Conservation (phyloP, 169 alveolate species). For the Plasmodium relictum region DNA sequence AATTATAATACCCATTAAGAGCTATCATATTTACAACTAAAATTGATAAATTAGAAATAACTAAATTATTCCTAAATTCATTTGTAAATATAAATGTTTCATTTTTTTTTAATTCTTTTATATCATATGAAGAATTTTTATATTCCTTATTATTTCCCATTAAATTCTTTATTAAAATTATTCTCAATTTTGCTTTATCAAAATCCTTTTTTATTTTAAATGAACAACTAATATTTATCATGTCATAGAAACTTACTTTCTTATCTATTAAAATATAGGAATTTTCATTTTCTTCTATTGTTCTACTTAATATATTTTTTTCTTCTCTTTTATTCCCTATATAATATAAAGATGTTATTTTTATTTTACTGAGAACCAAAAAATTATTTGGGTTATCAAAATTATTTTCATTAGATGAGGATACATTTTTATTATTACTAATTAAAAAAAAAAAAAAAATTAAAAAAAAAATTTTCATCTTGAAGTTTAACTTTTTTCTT, state of each 20-base stretch:
- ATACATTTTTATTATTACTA: neutral
- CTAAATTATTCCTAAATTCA: neutral
- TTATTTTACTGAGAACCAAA: slow-evolving; percentile 14
- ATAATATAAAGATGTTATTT: slow-evolving; percentile 7
- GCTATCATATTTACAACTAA: slow-evolving; percentile 41
- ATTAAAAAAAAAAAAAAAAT: slow-evolving; percentile 12
- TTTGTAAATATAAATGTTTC: slow-evolving; percentile 65
- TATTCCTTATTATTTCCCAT: neutral
- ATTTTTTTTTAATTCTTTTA: slow-evolving; percentile 35
- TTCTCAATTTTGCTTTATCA: slow-evolving; percentile 9
- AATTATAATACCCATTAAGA: slow-evolving; percentile 32
- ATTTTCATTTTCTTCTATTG: slow-evolving; percentile 11
- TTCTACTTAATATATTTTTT: neutral
- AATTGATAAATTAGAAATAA: slow-evolving; percentile 38
- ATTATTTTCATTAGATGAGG: neutral
- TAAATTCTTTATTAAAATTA: slow-evolving; percentile 32
- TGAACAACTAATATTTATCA: slow-evolving; percentile 25
- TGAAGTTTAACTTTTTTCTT: slow-evolving; percentile 1
- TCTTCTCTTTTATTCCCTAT: slow-evolving; percentile 16
- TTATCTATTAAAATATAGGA: slow-evolving; percentile 7
- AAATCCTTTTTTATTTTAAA: slow-evolving; percentile 15
- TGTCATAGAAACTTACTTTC: neutral
- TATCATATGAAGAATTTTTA: neutral
- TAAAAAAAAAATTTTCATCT: slow-evolving; percentile 29
- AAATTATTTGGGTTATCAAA: neutral